Conservation (phyloP, 2,329 filamentous ascomycete genomes). For the Hymenoscyphus scutula region DNA sequence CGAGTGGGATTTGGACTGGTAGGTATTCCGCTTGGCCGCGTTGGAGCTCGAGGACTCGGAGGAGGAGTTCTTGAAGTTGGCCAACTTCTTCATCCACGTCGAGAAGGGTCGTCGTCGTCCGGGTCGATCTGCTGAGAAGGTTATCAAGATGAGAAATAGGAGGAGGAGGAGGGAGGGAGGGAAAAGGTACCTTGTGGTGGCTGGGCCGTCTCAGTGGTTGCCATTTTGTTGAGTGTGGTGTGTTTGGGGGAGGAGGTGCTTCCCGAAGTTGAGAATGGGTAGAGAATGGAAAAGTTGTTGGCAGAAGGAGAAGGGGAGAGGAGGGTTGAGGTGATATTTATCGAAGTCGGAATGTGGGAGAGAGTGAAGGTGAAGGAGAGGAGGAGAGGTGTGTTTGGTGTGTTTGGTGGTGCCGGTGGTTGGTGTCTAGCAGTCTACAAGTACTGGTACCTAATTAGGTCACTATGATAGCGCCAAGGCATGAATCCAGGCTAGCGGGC, state of each 20-base stretch:
- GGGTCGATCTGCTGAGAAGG: slow-evolving; percentile 46
- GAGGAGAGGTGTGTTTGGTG: not conserved
- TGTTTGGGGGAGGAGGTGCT: not conserved
- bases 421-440: too few species aligned
- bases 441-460: not conserved
- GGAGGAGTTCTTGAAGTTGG: slow-evolving; percentile 73
- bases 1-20: slow-evolving; percentile 41
- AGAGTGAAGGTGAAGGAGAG: not conserved
- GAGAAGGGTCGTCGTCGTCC: slow-evolving; percentile 82
- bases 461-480: slow-evolving; percentile 3
- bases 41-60: slow-evolving; percentile 48
- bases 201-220: slow-evolving; percentile 40
- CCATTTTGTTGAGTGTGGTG: slow-evolving; percentile 28
- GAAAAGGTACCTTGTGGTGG: slow-evolving; percentile 44
- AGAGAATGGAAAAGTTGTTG: not conserved
- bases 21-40: slow-evolving; percentile 42
- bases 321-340: too few species aligned
- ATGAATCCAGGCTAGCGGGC: not conserved
- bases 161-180: slow-evolving; percentile 8
- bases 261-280: not conserved
- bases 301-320: not conserved
- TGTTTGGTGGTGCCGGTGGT: not conserved
- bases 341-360: too few species aligned
- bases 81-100: slow-evolving; percentile 90
- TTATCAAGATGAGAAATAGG: slow-evolving; percentile 13